These are phyloP conservation scores for Thermoascus crustaceus DNA, from an alignment of 2,329 filamentous ascomycete genomes.

Conservation along the genomic window DNA sequence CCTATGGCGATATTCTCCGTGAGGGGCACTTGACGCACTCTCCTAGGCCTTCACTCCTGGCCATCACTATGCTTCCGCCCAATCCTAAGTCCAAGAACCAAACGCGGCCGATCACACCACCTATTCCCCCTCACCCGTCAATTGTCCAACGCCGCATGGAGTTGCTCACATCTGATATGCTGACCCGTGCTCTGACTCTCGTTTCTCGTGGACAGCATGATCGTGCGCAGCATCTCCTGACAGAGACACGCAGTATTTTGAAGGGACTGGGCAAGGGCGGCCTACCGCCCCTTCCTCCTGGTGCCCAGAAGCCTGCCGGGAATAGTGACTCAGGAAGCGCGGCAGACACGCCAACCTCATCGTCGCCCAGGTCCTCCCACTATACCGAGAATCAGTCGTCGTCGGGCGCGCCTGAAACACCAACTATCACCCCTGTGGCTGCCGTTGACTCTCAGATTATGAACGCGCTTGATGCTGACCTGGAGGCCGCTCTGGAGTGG, in stretches of 20 bases:
- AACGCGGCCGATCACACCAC: conserved; percentile 52
- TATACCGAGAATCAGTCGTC: conserved; percentile 27
- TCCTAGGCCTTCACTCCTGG: conserved; percentile 79
- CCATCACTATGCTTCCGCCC: conserved; percentile 84
- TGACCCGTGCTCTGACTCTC: conserved; percentile 81
- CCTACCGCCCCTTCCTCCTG: conserved; percentile 72
- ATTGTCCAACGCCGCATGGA: conserved; percentile 98
- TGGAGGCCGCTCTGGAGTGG: conserved; percentile 89
- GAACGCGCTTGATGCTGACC: conserved; percentile 77
- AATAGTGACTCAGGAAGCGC: conserved; percentile 33
- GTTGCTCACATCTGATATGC: conserved; percentile 93
- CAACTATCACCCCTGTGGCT: conserved; percentile 47
- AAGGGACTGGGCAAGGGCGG: conserved; percentile 94
- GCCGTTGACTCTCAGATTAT: conserved; percentile 82
- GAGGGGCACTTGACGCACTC: conserved; percentile 81
- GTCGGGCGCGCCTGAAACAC: conserved; percentile 30
- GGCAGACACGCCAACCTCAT: conserved; percentile 29
- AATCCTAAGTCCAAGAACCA: conserved; percentile 54
- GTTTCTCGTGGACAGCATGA: conserved; percentile 90
- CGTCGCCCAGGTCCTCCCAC: conserved; percentile 30
- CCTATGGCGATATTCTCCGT: conserved; percentile 85
- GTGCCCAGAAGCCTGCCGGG: conserved; percentile 36
- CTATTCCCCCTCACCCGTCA: conserved; percentile 88
- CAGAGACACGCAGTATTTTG: conserved; percentile 87
- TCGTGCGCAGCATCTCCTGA: conserved; percentile 81